Base-by-base conservation (phyloP, 257 asterid species). In the Plantago elongata region DNA sequence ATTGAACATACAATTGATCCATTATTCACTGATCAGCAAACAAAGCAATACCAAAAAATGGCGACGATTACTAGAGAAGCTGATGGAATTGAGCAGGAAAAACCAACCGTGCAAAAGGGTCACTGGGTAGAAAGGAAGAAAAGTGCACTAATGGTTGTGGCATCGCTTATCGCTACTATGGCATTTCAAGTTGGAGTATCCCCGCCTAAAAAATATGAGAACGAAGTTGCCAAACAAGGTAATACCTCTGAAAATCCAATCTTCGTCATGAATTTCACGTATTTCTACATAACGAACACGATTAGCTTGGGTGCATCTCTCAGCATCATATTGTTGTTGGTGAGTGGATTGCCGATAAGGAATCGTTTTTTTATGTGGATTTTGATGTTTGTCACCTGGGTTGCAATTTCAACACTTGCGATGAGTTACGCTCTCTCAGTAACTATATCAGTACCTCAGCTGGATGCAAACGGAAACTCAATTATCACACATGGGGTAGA, bases 81-180 rank as follows among this genome's bases (percentile, higher is more conserved):
- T n/a, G n/a, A n/a, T n/a, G n/a, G n/a, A n/a, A n/a, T n/a, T n/a
- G n/a, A n/a, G n/a, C n/a, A n/a, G n/a, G 43, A 50, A 7, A 63
- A 44, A 8, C 13, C 0, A 2, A 9, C 9, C 44, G 44, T 34
- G 0, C 3, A 57, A 2, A 16, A 54, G 11, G 64, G 18, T 4
- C 77, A 72, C 11, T 75, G 84, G 84, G 60, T 75, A 0, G 75
- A 74, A 12, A 69, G 60, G 18, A 63, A 72, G 69, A 40, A 69
- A 13, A 76, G 75, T 3, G 78, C 75, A 11, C 15, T 79, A 43
- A 79, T 79, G 84, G 66, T 79, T 3, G 84, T 76, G 7, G 84
- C 84, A 0, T 73, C 79, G 11, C 75, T 79, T 0, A 67, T 76
- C 14, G 79, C 84, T 13, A 70, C 82, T 7, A 76, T 76, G 82